Base-by-base conservation (phyloP, 805 yeast genomes). In the Saturnispora diversa region DNA sequence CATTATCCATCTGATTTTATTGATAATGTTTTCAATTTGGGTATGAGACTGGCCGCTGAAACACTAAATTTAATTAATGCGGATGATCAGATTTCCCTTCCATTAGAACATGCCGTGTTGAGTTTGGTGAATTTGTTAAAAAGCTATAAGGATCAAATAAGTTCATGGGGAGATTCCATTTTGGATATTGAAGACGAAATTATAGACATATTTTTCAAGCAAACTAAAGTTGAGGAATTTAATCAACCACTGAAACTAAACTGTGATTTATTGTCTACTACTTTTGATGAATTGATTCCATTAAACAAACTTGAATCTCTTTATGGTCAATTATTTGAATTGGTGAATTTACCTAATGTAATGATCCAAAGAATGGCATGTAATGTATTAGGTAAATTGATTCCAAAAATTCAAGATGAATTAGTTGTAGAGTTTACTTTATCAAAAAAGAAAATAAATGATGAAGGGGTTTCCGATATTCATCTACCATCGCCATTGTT, bases 391-490 rank as follows among this genome's bases (percentile, higher is more conserved):
- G 58, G 56, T 17, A 51, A 46, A 9, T 35, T 71, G 16, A 69
- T 80, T 26, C 54, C 65, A 5, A 56, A 56, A 12, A 59, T 56
- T 23, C 88, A 80, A 50, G 78, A 78, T 49, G 75, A 72, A 16
- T 54, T 69, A 25, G 80, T 79, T 2, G 69, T 82, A 37, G 86
- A 81, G 37, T 72, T 67, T 47, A 80, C 79, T 42, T 62, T 82
- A 38, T 59, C 55, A 22, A 74, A 70, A 34, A 60, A 70, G n/a
- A 59, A 55, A 11, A 46, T 59, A 6, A 44, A 44, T 13, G 58
- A 50, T 2, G 65, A 59, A 7, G 63, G 53, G 4, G 47, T 45
- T 4, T 44, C 50, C 3, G 59, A 48, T 9, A 64, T 65, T 3
- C 52, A 52, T 17, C 52, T 77, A 12, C 80, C 80, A 1, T 43